These are phyloP conservation scores for Astragalus membranaceus DNA, from an alignment of 306 rosid genomes.

Conservation along the genomic window DNA sequence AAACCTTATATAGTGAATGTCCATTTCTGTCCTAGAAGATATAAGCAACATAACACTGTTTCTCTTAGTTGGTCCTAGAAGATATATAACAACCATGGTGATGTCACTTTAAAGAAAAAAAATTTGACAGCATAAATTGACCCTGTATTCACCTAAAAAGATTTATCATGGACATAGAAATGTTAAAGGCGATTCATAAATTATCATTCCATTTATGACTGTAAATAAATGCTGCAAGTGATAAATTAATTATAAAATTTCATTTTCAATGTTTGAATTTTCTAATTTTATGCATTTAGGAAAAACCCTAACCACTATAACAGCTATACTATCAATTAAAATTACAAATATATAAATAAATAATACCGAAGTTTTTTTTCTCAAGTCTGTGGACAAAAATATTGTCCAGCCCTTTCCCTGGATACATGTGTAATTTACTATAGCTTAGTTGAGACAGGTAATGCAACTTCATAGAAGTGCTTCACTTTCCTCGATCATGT, in stretches of 20 bases:
- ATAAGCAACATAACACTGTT: background rate
- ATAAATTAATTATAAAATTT: background rate
- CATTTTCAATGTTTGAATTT: background rate
- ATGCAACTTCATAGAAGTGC: background rate
- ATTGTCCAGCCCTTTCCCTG: background rate
- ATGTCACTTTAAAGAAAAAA: background rate
- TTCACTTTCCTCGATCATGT: constrained; percentile 1
- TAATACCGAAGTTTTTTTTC: background rate
- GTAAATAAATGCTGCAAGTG: background rate
- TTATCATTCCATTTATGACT: background rate
- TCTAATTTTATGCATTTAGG: background rate
- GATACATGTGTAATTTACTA: background rate
- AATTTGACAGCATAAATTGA: background rate
- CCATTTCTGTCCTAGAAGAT: background rate
- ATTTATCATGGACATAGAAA: background rate
- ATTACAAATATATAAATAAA: background rate
- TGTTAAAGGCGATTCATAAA: background rate
- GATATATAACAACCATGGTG: too few relatives aligned
- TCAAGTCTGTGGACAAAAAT: background rate
- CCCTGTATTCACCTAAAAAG: background rate
- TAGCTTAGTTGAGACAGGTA: constrained; percentile 3
- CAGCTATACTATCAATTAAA: background rate
- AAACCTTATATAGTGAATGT: background rate
- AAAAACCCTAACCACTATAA: background rate
- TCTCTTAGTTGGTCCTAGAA: constrained; percentile 3